Evolutionary conservation across 352 stramenopile genomes (phyloP), one percentile per base, ranked within the genome.

Genomic region (Phytophthora foliorum): DNA sequence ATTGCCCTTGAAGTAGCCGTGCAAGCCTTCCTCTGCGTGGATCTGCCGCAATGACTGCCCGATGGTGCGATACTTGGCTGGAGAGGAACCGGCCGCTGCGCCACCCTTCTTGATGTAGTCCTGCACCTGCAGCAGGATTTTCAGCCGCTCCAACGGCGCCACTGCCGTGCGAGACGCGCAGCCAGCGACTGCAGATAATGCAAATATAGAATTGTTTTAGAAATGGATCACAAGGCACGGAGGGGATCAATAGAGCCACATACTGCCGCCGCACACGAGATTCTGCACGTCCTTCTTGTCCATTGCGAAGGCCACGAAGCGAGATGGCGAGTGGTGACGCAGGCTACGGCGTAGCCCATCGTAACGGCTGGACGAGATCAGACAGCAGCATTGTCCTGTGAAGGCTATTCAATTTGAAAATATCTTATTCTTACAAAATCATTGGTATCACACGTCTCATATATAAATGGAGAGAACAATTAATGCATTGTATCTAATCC

Each of bases 71-170:
- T 92, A 93, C 57, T 91, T 89, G 11, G 38, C 55, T 34, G 59
- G 45, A 25, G 49, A 56, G 2, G 32, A 39, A 21, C 38, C 25
- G 19, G 48, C 44, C 2, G 52, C 46, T 8, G 38, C n/a, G 21
- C 22, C 51, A 45, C 44, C 34, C 25, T 67, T 69, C 38, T 75
- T 81, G 44, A 92, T 67, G 60, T 86, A 78, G 63, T 93, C 85
- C 67, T 95, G 87, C 39, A 93, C 82, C 57, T 95, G 87, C 49
- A 84, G 84, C 42, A 93, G 69, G 68, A 95, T 95, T 68, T 93
- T 95, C 49, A 93, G 76, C 9, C 87, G 78, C 70, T 95, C 85
- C 25, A 93, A 74, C 7, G 83, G 87, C 36, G 86, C 86, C 17
- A 93, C 86, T 16, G 82, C 79, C 52, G 83, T 90, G 52, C 86